Conservation (phyloP, 2,329 filamentous ascomycete species). For the Calycina herbarum region DNA sequence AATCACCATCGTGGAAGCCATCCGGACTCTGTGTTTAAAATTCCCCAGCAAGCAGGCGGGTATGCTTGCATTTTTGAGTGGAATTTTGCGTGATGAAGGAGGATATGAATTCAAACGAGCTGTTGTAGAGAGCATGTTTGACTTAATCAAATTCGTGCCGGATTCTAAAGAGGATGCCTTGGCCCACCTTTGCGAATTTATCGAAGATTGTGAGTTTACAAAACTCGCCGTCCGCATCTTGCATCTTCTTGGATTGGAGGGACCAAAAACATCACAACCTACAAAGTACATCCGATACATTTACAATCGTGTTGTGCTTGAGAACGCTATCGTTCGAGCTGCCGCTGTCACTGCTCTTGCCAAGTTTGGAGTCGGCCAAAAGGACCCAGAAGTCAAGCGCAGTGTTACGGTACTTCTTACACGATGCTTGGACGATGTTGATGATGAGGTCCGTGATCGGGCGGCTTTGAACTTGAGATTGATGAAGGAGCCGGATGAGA, state of each 20-base stretch:
- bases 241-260: conserved; percentile 90
- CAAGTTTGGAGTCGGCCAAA: conserved; percentile 96
- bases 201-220: conserved; percentile 98
- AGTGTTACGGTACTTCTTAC: conserved; percentile 91
- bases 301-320: conserved; percentile 95
- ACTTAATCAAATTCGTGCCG: conserved; percentile 97
- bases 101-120: conserved; percentile 98
- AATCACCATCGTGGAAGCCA: conserved; percentile 99
- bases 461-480: conserved; percentile 88
- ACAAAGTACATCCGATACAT: conserved; percentile 99
- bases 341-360: conserved; percentile 93
- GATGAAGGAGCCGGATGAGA: conserved; percentile 81
- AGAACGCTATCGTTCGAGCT: conserved; percentile 93
- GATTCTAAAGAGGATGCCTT: conserved; percentile 81
- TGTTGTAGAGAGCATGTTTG: conserved; percentile 98
- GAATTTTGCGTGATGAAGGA: conserved; percentile 94
- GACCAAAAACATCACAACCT: conserved; percentile 90
- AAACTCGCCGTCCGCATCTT: conserved; percentile 95
- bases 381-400: conserved; percentile 94
- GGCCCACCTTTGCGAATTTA: conserved; percentile 96
- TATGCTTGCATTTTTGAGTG: conserved; percentile 95
- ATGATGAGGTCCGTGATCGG: conserved; percentile 96
- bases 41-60: conserved; percentile 98
- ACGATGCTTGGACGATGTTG: conserved; percentile 91
- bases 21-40: conserved; percentile 93